A percentile compares a stretch with the other conserved stretches of the same genome.
These are phyloP conservation scores for Ophiostoma sp. DNA, from an alignment of 2,329 filamentous ascomycete genomes.

Conservation along the genomic window DNA sequence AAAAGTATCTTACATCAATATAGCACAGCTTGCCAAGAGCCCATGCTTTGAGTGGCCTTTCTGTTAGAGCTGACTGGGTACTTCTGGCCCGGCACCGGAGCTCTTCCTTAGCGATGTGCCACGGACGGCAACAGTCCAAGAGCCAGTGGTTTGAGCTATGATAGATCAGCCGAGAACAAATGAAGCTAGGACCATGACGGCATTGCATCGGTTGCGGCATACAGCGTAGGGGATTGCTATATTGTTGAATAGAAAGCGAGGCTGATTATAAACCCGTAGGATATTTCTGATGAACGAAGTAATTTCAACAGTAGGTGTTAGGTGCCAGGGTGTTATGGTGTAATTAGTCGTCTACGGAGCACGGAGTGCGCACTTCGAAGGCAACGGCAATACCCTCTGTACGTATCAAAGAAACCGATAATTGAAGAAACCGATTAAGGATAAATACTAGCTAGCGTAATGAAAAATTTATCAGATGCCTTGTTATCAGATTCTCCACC, in stretches of 20 bases:
- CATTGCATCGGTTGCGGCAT: background rate
- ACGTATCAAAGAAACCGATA: background rate
- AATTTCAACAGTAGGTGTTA: background rate
- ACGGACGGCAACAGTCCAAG: background rate
- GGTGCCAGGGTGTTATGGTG: background rate
- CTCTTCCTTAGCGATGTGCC: background rate
- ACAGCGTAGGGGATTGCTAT: background rate
- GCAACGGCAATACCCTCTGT: background rate
- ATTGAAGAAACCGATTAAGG: background rate
- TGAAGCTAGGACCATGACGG: background rate
- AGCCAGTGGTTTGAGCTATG: background rate
- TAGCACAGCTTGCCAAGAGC: too few relatives aligned
- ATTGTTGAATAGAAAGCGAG: background rate
- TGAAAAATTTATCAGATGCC: constrained; percentile 6
- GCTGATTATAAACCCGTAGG: background rate
- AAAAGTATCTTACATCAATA: background rate
- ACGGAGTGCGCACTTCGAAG: background rate
- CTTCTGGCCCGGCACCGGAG: constrained; percentile 1
- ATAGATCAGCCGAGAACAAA: background rate
- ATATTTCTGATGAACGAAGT: background rate
- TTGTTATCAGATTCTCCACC: constrained; percentile 6
- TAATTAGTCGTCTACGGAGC: background rate
- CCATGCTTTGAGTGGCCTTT: background rate
- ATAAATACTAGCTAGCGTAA: background rate
- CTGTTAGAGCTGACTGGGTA: background rate